Percentiles rank a stretch among this genome's conserved stretches.
phyloP scores from a whole-genome alignment of 306 rosid genomes.

The Rosa lucieae region DNA sequence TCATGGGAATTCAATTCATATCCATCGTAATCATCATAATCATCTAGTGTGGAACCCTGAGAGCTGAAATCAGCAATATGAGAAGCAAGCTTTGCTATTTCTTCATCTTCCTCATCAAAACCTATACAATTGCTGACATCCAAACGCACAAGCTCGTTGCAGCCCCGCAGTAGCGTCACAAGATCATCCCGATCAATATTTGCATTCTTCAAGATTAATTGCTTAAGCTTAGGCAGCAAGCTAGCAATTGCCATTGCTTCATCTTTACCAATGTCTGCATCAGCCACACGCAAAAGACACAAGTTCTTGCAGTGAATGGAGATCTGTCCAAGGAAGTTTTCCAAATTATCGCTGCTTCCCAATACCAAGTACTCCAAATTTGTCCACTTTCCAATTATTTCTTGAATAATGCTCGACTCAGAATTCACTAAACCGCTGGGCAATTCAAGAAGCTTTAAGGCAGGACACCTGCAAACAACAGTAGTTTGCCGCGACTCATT shows the following conservation, averaged over 20 bases:
- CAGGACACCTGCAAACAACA: conserved; percentile 1
- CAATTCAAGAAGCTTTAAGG: not conserved
- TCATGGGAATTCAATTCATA: not conserved
- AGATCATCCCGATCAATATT: not conserved
- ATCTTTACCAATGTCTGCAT: not conserved
- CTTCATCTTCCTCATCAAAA: not conserved
- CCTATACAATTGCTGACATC: not conserved
- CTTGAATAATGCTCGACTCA: not conserved
- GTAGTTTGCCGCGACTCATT: not conserved
- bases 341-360: not conserved
- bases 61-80: not conserved
- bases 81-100: conserved; percentile 9
- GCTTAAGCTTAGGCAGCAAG: conserved; percentile 5
- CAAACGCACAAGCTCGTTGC: not conserved
- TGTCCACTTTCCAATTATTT: not conserved
- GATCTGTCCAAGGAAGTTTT: not conserved
- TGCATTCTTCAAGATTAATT: not conserved
- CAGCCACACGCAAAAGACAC: not conserved
- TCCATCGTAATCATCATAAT: not conserved
- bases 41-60: not conserved
- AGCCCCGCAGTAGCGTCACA: not conserved
- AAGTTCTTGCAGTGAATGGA: not conserved
- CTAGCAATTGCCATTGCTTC: not conserved
- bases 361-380: not conserved
- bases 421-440: not conserved